Conservation (phyloP, 1,284 basidiomycete species). For the Butyriboletus appendiculatus region DNA sequence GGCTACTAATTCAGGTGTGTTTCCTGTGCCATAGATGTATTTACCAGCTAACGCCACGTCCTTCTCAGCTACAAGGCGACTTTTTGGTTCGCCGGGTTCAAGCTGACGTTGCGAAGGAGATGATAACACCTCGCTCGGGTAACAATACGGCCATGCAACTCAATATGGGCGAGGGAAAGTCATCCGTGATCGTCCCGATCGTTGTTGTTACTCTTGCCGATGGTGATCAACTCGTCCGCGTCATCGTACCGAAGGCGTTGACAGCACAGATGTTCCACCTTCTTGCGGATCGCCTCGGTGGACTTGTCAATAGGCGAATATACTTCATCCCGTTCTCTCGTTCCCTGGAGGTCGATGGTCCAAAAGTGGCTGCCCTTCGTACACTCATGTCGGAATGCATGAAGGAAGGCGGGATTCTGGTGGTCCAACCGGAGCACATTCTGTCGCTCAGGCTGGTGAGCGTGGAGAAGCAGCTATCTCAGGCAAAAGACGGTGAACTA, state of each 20-base stretch:
- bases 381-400: constrained; percentile 41
- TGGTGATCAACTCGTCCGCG: constrained; percentile 43
- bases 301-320: constrained; percentile 45
- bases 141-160: constrained; percentile 49
- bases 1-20: constrained; percentile 49
- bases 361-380: neutral
- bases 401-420: constrained; percentile 40
- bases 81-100: constrained; percentile 46
- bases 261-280: constrained; percentile 49
- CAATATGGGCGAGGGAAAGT: constrained; percentile 63
- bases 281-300: constrained; percentile 43
- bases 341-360: constrained; percentile 16
- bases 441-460: constrained; percentile 39
- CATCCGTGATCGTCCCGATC: constrained; percentile 54
- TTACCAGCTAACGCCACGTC: neutral
- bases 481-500: too few relatives aligned
- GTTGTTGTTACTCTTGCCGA: constrained; percentile 40
- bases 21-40: neutral
- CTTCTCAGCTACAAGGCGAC: constrained; percentile 43
- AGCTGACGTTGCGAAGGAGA: constrained; percentile 42
- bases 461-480: constrained; percentile 11
- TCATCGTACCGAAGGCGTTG: constrained; percentile 49
- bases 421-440: constrained; percentile 53
- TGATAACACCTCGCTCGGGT: constrained; percentile 44
- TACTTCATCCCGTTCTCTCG: constrained; percentile 49